Evolutionary conservation across 2,329 filamentous ascomycete species (phyloP).

Genomic region (Lecanicillium sp.): DNA sequence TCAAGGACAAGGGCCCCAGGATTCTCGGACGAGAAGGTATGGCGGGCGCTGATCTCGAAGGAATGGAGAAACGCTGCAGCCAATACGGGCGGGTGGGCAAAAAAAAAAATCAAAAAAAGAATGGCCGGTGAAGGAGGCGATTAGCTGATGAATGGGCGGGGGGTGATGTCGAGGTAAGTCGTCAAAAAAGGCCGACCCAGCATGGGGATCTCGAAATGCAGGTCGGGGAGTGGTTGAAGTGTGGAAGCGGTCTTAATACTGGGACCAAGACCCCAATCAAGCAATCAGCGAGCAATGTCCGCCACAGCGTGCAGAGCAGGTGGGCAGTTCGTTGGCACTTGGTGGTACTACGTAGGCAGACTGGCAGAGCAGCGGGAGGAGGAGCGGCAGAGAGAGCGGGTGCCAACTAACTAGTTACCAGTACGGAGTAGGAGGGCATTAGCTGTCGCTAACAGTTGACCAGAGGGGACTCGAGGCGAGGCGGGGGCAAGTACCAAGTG

Average conservation of each 20-base stretch:
- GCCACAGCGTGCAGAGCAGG: slow-evolving; percentile 5
- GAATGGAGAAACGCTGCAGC: slow-evolving; percentile 9
- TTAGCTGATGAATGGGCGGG: slow-evolving; percentile 1
- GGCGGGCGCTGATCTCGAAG: slow-evolving; percentile 2
- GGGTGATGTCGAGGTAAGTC: slow-evolving; percentile 4
- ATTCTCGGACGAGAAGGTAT: neutral
- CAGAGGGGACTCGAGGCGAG: too few relatives aligned
- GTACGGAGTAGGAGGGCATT: too few relatives aligned
- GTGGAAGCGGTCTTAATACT: slow-evolving; percentile 11
- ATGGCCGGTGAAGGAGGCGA: slow-evolving; percentile 5
- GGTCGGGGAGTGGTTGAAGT: slow-evolving; percentile 5
- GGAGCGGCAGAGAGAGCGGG: too few relatives aligned
- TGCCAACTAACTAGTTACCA: too few relatives aligned
- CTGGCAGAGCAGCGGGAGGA: too few relatives aligned
- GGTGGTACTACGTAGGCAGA: too few relatives aligned
- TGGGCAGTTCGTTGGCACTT: neutral
- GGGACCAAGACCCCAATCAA: slow-evolving; percentile 2
- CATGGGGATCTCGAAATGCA: slow-evolving; percentile 10
- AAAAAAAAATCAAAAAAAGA: slow-evolving; percentile 6
- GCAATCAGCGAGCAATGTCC: slow-evolving; percentile 2
- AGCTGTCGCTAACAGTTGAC: too few relatives aligned
- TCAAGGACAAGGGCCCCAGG: neutral
- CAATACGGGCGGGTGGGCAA: neutral
- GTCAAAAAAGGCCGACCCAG: slow-evolving; percentile 10
- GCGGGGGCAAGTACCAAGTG: too few relatives aligned